phyloP scores from a whole-genome alignment of 805 yeast genomes.

The Danielia reshetovae region DNA sequence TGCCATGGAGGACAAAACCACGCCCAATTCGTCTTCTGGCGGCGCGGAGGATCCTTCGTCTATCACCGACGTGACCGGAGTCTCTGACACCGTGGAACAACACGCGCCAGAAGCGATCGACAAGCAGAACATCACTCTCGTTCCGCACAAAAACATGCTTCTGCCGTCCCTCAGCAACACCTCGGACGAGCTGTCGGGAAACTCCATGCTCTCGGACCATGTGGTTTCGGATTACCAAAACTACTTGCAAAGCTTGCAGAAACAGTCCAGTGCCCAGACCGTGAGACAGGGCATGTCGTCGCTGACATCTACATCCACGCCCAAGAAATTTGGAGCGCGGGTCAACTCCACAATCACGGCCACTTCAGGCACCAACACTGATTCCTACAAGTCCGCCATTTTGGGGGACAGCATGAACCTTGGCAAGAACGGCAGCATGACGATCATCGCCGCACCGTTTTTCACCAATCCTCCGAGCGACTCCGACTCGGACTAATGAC shows the following conservation, averaged over 20 bases:
- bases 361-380: constrained; percentile 5
- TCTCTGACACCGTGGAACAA: constrained; percentile 2
- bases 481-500: constrained; percentile 22
- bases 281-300: constrained; percentile 15
- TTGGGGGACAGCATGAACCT: constrained; percentile 9
- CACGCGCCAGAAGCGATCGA: constrained; percentile 1
- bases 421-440: constrained; percentile 14
- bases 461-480: constrained; percentile 38
- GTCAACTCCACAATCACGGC: constrained; percentile 4
- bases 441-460: constrained; percentile 35
- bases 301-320: constrained; percentile 13
- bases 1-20: constrained; percentile 10
- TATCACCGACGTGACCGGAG: constrained; percentile 1
- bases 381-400: constrained; percentile 10
- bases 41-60: constrained; percentile 6
- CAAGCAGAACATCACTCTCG: constrained; percentile 1
- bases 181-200: constrained; percentile 9
- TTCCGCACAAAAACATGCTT: constrained; percentile 5
- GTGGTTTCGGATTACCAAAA: constrained; percentile 17
- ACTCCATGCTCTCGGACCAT: constrained; percentile 3
- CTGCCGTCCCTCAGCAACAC: constrained; percentile 12
- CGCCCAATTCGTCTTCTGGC: constrained; percentile 14
- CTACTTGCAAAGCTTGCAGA: constrained; percentile 15
- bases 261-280: constrained; percentile 8
- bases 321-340: constrained; percentile 1